Conservation (phyloP, 331 rosid genomes). For the Erythrophleum ivorense region DNA sequence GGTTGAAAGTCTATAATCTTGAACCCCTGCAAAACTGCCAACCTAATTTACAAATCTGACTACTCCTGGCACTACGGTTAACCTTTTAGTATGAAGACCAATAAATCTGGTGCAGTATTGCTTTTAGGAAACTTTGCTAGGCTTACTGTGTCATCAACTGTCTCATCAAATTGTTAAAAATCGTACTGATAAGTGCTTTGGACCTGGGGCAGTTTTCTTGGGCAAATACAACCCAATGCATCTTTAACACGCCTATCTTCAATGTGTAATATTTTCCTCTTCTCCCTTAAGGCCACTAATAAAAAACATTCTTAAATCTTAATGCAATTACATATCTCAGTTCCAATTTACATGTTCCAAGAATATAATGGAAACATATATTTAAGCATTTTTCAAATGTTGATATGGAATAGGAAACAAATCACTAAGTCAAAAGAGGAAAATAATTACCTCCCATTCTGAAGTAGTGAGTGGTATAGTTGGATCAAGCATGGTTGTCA, state of each 20-base stretch:
- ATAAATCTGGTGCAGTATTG: background rate
- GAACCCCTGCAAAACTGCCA: background rate
- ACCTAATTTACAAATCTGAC: background rate
- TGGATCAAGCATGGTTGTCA: slow-evolving; percentile 97
- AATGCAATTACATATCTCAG: background rate
- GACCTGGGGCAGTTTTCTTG: background rate
- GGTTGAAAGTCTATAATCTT: background rate
- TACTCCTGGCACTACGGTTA: background rate
- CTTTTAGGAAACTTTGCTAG: background rate
- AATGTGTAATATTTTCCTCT: background rate
- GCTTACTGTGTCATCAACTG: slow-evolving; percentile 3
- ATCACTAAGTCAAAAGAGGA: background rate
- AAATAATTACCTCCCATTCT: slow-evolving; percentile 88
- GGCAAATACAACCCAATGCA: slow-evolving; percentile 2
- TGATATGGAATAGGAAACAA: slow-evolving; percentile 25
- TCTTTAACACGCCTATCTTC: background rate
- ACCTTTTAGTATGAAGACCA: background rate
- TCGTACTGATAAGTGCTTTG: background rate
- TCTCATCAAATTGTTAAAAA: background rate
- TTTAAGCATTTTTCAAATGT: slow-evolving; percentile 19
- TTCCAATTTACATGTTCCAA: background rate
- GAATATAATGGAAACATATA: background rate
- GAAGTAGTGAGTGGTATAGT: slow-evolving; percentile 94
- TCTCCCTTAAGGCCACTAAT: slow-evolving; percentile 7
- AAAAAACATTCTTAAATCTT: background rate